These are phyloP conservation scores for Quercus dentata DNA, from an alignment of 306 rosid species.

Conservation along the genomic window DNA sequence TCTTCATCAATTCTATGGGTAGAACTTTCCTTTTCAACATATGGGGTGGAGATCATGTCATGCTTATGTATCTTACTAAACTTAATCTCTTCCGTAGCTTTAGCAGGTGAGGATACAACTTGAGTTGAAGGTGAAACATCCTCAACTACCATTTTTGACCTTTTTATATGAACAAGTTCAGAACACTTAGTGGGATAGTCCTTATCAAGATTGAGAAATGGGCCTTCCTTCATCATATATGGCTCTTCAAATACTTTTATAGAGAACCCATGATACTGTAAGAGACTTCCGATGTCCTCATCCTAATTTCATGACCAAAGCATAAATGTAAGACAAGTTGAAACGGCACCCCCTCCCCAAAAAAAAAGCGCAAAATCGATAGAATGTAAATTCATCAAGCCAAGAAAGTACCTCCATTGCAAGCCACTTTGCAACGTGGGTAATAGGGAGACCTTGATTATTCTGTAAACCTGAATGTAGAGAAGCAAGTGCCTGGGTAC, in stretches of 20 bases:
- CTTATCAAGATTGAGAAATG: slow-evolving; percentile 62
- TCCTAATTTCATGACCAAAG: slow-evolving; percentile 56
- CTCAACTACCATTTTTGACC: slow-evolving; percentile 51
- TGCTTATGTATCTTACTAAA: slow-evolving; percentile 24
- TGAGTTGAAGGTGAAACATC: slow-evolving; percentile 54
- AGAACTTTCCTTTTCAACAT: slow-evolving; percentile 37
- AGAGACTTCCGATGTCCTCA: slow-evolving; percentile 68
- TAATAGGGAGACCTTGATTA: slow-evolving; percentile 85
- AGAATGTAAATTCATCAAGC: slow-evolving; percentile 19
- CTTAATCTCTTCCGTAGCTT: slow-evolving; percentile 35
- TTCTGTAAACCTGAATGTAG: slow-evolving; percentile 86
- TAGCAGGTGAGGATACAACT: slow-evolving; percentile 27
- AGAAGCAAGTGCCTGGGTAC: slow-evolving; percentile 96
- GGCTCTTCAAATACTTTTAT: slow-evolving; percentile 73
- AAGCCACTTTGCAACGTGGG: slow-evolving; percentile 78
- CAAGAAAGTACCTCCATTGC: slow-evolving; percentile 81
- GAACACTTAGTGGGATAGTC: slow-evolving; percentile 89
- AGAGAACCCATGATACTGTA: slow-evolving; percentile 76
- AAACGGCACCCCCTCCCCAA: slow-evolving; percentile 9
- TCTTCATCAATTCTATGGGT: slow-evolving; percentile 48
- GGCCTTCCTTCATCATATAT: slow-evolving; percentile 87
- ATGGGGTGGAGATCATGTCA: slow-evolving; percentile 29
- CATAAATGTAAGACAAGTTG: slow-evolving; percentile 20
- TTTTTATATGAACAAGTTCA: slow-evolving; percentile 70
- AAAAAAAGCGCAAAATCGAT: neutral